A percentile compares a stretch with the other conserved stretches of the same genome.
phyloP scores from a whole-genome alignment of 306 rosid species.

The Sesbania bispinosa region DNA sequence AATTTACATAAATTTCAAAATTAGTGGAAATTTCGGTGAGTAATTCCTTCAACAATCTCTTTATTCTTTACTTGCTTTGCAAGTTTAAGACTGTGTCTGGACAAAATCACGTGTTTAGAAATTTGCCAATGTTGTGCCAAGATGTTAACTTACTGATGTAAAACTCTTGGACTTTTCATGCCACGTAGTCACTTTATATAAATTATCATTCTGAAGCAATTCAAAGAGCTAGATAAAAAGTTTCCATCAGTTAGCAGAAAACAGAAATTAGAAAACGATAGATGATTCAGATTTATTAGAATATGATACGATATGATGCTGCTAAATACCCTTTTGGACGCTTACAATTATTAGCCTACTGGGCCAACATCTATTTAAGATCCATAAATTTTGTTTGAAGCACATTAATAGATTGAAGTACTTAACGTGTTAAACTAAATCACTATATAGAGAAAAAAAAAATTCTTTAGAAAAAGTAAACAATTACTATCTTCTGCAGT shows the following conservation, averaged over 20 bases:
- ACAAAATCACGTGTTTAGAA: conserved; percentile 16
- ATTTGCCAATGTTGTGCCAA: conserved; percentile 2
- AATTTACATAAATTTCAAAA: not conserved
- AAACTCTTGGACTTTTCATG: not conserved
- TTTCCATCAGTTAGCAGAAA: not conserved
- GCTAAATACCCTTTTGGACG: not conserved
- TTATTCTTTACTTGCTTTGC: conserved; percentile 28
- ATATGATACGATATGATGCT: not conserved
- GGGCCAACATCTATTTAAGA: not conserved
- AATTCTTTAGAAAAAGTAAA: too few relatives aligned
- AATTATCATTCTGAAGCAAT: conserved; percentile 5
- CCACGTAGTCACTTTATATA: not conserved
- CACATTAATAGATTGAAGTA: not conserved
- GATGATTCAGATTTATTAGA: not conserved
- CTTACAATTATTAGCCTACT: not conserved
- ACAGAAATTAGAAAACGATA: not conserved
- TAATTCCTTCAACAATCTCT: conserved; percentile 1
- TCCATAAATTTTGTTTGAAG: not conserved
- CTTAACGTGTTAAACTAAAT: not conserved
- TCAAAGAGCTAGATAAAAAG: not conserved
- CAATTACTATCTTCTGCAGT: too few relatives aligned
- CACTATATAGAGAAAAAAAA: too few relatives aligned
- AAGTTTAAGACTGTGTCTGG: conserved; percentile 13
- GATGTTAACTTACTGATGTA: not conserved
- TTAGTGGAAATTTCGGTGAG: not conserved